A percentile compares a stretch with the other conserved stretches of the same genome.
Evolutionary conservation across 2,329 filamentous ascomycete species (phyloP).

Genomic region (Clonostachys solani): DNA sequence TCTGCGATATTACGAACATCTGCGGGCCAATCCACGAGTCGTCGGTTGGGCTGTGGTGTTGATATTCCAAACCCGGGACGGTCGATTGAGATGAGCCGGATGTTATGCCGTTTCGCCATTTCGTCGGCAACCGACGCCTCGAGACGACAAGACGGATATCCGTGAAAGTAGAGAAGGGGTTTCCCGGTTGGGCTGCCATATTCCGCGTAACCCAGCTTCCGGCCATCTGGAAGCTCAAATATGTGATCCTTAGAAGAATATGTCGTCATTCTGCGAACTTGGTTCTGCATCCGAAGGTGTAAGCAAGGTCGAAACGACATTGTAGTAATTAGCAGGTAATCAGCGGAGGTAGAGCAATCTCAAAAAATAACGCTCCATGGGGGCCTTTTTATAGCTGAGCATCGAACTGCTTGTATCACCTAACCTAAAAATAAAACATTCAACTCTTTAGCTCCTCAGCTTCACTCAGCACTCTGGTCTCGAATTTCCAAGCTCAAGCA

Average conservation of each 20-base stretch:
- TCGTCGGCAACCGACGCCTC: slow-evolving; percentile 21
- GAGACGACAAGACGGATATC: slow-evolving; percentile 32
- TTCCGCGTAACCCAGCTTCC: slow-evolving; percentile 32
- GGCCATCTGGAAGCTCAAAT: slow-evolving; percentile 30
- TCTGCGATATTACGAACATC: slow-evolving; percentile 23
- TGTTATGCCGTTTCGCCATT: slow-evolving; percentile 12
- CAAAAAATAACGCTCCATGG: no score
- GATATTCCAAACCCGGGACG: slow-evolving; percentile 37
- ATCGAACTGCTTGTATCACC: no score
- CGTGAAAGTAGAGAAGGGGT: slow-evolving; percentile 34
- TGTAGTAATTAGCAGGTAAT: slow-evolving; percentile 59
- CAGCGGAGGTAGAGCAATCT: no score
- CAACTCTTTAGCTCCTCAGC: no score
- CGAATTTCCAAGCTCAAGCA: no score
- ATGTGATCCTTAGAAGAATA: slow-evolving; percentile 8
- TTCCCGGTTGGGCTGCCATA: slow-evolving; percentile 23
- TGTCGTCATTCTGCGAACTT: no score
- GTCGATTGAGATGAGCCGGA: slow-evolving; percentile 31
- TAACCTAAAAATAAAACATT: no score
- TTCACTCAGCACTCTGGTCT: no score
- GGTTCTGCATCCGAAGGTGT: no score
- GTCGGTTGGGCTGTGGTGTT: slow-evolving; percentile 21
- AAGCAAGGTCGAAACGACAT: slow-evolving; percentile 49
- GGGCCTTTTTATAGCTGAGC: no score
- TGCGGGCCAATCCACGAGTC: slow-evolving; percentile 22